Conservation (phyloP, 768 basidiomycete genomes). For the Phylloporus sp. region DNA sequence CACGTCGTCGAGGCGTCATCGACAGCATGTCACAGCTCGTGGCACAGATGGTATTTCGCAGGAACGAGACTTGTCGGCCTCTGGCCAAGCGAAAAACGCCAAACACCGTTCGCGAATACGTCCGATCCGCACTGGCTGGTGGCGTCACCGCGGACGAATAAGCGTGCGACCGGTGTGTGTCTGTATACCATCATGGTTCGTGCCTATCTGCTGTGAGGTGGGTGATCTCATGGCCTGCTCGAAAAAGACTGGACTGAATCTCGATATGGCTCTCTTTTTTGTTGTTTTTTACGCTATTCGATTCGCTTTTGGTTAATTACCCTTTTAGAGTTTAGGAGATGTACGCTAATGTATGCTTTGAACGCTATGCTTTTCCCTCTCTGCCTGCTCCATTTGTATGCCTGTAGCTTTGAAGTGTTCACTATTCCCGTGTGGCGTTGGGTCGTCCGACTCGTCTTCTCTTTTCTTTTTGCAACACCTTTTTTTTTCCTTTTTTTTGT, state of each 20-base stretch:
- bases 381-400: constrained; percentile 23
- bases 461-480: constrained; percentile 7
- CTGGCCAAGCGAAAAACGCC: constrained; percentile 34
- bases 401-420: constrained; percentile 24
- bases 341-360: constrained; percentile 27
- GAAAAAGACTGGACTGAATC: constrained; percentile 23
- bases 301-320: constrained; percentile 6
- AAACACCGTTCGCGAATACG: constrained; percentile 17
- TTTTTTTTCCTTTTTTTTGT: not conserved
- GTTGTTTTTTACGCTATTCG: constrained; percentile 11
- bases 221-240: constrained; percentile 6
- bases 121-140: constrained; percentile 28
- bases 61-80: constrained; percentile 36
- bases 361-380: constrained; percentile 20
- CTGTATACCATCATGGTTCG: constrained; percentile 10
- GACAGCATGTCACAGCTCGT: constrained; percentile 39
- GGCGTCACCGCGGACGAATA: constrained; percentile 15
- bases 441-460: not conserved
- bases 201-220: constrained; percentile 23
- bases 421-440: constrained; percentile 1
- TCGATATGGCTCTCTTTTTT: not conserved
- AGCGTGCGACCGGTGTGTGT: not conserved
- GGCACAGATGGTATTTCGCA: constrained; percentile 44
- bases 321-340: constrained; percentile 15
- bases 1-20: constrained; percentile 22